phyloP scores from a whole-genome alignment of 805 yeast species.

The Saccharomycodes ludwigii region DNA sequence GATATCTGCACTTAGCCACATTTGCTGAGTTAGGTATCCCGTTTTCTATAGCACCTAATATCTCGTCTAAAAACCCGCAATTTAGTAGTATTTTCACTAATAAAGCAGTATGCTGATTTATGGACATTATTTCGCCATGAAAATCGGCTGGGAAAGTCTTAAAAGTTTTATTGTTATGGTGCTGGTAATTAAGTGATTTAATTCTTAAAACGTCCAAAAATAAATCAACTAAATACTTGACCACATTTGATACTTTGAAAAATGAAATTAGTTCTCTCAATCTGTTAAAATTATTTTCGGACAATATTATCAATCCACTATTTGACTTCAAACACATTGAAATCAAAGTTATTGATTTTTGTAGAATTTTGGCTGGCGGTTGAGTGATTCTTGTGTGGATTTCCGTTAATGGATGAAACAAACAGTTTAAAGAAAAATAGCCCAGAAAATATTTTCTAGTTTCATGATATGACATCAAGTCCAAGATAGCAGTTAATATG shows the following conservation, averaged over 20 bases:
- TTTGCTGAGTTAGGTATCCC: constrained; percentile 12
- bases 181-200: constrained; percentile 37
- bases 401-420: constrained; percentile 4
- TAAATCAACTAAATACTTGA: constrained; percentile 58
- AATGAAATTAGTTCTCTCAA: constrained; percentile 48
- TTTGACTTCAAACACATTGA: constrained; percentile 54
- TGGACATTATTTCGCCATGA: constrained; percentile 30
- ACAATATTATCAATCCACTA: constrained; percentile 62
- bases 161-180: constrained; percentile 6
- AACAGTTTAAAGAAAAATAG: constrained; percentile 36
- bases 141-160: constrained; percentile 20
- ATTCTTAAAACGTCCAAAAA: constrained; percentile 57
- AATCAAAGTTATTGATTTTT: constrained; percentile 47
- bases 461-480: constrained; percentile 16
- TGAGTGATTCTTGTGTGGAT: neutral
- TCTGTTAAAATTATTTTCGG: constrained; percentile 42
- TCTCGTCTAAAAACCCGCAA: constrained; percentile 38
- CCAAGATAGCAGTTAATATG: constrained; percentile 18
- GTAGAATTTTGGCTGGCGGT: constrained; percentile 33
- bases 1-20: constrained; percentile 45
- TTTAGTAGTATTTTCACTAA: constrained; percentile 42
- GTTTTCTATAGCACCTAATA: constrained; percentile 31
- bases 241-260: constrained; percentile 44
- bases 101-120: constrained; percentile 57
- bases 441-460: constrained; percentile 28